Evolutionary conservation across 495 filamentous ascomycete species (phyloP), one percentile per base, ranked within the genome.

Genomic region (Trypethelium eluteriae): DNA sequence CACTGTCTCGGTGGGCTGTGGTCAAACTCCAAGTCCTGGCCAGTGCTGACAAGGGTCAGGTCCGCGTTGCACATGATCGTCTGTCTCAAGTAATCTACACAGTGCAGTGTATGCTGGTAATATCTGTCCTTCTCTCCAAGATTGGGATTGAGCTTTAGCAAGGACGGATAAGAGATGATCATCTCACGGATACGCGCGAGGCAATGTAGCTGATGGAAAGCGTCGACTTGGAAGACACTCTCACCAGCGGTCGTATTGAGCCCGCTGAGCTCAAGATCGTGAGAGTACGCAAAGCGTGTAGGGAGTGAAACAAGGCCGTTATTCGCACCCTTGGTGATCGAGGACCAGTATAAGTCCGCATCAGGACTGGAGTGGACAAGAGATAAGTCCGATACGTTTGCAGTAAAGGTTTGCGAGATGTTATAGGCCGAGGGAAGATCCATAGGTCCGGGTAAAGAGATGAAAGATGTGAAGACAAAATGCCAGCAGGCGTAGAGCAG

Each of bases 131-230:
- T 18, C 53, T 59, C 53, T 11, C 53, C 53, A 36, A 59, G 53
- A 59, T 59, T 59, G 53, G 53, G 53, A 32, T 59, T 59, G 11
- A 59, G 18, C 32, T 59, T 59, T 34, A 59, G 53, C 14, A 59
- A 32, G 3, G 53, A 59, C 6, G 53, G 53, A 59, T 59, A 59
- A 3, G 53, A 59, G 53, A 59, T 59, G 32, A 59, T 59, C 53
- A 59, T 59, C 53, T 59, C 53, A 35, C 53, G 53, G 14, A 59
- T 59, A n/a, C 53, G 53, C 10, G 53, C 53, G 36, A 59, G 25
- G 14, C 53, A 59, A 18, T 59, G 53, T 32, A 59, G 36, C 32
- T 59, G 53, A 32, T 59, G 53, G 32, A 59, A 59, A 32, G 25
- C 32, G 14, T 59, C 53, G 18, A 59, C 32, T 18, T 59, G 53